A percentile compares a stretch with the other conserved stretches of the same genome.
Conservation (phyloP, 768 basidiomycete genomes). For the Naganishia vaughanmartiniae region DNA sequence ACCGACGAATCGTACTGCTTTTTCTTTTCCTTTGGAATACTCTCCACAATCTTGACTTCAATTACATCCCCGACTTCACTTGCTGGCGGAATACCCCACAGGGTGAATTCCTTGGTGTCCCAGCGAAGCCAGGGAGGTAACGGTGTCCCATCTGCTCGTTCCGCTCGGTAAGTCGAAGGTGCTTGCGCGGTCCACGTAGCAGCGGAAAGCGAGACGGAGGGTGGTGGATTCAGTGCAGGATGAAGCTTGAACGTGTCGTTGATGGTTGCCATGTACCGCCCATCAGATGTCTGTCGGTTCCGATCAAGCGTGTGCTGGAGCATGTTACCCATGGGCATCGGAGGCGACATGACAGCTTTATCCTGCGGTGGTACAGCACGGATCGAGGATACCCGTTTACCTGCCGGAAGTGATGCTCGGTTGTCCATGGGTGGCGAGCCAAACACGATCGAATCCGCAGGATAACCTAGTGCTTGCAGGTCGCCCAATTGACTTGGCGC, state of each 20-base stretch:
- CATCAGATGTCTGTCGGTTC: conserved; percentile 37
- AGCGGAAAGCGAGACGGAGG: conserved; percentile 45
- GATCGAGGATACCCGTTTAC: conserved; percentile 39
- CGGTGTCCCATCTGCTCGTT: conserved; percentile 38
- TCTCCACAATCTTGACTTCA: conserved; percentile 45
- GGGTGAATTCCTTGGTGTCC: conserved; percentile 48
- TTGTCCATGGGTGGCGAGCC: conserved; percentile 39
- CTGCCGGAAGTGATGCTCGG: conserved; percentile 29
- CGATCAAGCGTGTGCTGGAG: conserved; percentile 35
- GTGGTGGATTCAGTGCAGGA: conserved; percentile 49
- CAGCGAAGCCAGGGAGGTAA: conserved; percentile 51
- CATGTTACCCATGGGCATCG: conserved; percentile 48
- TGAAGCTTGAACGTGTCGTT: conserved; percentile 52
- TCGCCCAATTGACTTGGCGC: conserved; percentile 34
- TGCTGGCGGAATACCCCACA: conserved; percentile 50
- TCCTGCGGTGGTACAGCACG: conserved; percentile 38
- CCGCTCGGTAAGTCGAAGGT: conserved; percentile 50
- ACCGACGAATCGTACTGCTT: conserved; percentile 43
- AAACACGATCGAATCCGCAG: conserved; percentile 48
- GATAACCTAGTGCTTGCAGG: conserved; percentile 46
- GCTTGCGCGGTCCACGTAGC: conserved; percentile 51
- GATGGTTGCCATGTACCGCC: conserved; percentile 41
- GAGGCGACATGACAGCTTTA: conserved; percentile 41
- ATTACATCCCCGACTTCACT: conserved; percentile 39
- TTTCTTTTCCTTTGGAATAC: conserved; percentile 43